A percentile compares a stretch with the other conserved stretches of the same genome.
phyloP scores from a whole-genome alignment of 176 grass and related monocot species.

The Triticum urartu region DNA sequence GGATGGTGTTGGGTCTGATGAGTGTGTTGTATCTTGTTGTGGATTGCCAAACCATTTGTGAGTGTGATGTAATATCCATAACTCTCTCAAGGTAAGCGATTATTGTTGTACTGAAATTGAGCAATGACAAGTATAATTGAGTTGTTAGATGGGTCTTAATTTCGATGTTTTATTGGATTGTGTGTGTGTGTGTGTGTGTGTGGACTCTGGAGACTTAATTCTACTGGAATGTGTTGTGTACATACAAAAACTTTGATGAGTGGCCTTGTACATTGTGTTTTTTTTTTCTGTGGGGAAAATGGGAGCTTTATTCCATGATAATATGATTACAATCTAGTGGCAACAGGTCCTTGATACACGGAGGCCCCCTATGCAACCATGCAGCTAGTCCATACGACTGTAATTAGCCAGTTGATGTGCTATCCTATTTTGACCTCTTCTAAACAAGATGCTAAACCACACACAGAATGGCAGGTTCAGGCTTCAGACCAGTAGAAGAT shows the following conservation, averaged over 20 bases:
- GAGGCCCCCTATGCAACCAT: no score
- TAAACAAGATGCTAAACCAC: background rate
- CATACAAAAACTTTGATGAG: background rate
- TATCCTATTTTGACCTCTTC: no score
- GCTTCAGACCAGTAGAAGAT: background rate
- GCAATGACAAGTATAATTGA: background rate
- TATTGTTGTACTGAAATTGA: background rate
- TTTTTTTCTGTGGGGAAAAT: no score
- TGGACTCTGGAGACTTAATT: background rate
- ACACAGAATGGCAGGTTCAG: background rate
- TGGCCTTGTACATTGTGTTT: background rate
- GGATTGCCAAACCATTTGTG: background rate
- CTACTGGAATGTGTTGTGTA: background rate
- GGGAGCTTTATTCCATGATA: background rate
- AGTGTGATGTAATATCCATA: background rate
- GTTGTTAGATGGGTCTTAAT: background rate
- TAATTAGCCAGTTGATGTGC: no score
- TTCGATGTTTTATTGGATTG: background rate
- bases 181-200: background rate
- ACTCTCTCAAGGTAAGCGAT: background rate
- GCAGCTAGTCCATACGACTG: no score
- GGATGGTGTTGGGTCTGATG: slow-evolving; percentile 6
- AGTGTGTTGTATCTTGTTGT: slow-evolving; percentile 23
- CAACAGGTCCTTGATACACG: no score
- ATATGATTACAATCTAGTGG: background rate